Conservation (phyloP, 768 basidiomycete genomes). For the Phylloporus sp. region DNA sequence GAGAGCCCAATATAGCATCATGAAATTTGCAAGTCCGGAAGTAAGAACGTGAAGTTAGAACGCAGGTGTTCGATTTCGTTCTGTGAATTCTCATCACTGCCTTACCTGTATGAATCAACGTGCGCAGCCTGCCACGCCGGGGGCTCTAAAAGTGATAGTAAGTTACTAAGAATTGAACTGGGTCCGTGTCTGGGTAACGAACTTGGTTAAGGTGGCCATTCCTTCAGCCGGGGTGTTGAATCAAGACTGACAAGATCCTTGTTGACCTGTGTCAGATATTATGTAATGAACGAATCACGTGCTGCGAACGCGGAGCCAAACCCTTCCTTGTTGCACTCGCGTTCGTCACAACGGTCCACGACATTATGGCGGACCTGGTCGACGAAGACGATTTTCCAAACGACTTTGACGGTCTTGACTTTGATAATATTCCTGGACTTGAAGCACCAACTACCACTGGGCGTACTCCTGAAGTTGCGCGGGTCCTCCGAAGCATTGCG, state of each 20-base stretch:
- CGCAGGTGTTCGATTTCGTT: not conserved
- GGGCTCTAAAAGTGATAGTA: not conserved
- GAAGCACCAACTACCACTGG: conserved; percentile 10
- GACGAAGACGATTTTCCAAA: conserved; percentile 55
- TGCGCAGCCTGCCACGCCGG: not conserved
- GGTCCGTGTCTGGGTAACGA: too few species aligned
- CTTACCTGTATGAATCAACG: not conserved
- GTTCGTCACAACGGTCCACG: conserved; percentile 2
- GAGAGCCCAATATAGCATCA: not conserved
- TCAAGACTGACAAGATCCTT: too few species aligned
- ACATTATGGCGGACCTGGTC: conserved; percentile 21
- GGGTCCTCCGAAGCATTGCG: not conserved
- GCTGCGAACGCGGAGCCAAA: not conserved
- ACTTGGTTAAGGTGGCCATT: too few species aligned
- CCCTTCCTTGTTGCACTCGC: not conserved
- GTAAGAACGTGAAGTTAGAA: not conserved
- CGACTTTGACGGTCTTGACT: conserved; percentile 48
- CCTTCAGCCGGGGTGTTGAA: not conserved
- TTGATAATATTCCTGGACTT: conserved; percentile 37
- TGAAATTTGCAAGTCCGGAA: not conserved
- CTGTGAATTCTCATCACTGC: not conserved
- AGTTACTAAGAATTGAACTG: not conserved
- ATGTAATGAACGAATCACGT: not conserved
- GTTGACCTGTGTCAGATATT: too few species aligned
- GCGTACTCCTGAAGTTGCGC: not conserved